Evolutionary conservation across 2,329 filamentous ascomycete species (phyloP).

Genomic region (Aspergillus novofumigatus): DNA sequence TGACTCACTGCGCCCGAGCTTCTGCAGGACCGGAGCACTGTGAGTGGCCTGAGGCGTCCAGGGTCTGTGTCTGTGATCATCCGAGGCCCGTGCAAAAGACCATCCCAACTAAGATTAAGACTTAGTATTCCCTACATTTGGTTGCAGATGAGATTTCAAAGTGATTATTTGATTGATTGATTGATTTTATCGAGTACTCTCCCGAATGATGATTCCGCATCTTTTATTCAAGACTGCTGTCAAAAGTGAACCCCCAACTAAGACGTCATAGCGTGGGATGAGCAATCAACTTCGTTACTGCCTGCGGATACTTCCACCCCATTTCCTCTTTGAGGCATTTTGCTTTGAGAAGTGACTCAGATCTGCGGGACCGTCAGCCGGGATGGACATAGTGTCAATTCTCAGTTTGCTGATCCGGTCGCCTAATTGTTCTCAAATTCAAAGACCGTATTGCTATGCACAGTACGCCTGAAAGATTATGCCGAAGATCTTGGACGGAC

Average conservation of each 20-base stretch:
- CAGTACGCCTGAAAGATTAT: background rate
- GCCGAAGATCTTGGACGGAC: background rate
- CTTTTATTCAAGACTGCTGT: background rate
- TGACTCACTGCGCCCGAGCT: conserved; percentile 1
- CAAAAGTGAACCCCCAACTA: background rate
- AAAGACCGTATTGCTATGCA: background rate
- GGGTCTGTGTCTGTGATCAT: conserved; percentile 5
- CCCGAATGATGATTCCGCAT: background rate
- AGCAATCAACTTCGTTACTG: background rate
- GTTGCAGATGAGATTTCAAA: background rate
- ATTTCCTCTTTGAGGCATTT: conserved; percentile 4
- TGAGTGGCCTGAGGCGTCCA: conserved; percentile 12
- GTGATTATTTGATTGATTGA: background rate
- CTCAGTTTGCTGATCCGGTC: background rate
- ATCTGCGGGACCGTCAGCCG: background rate
- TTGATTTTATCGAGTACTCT: background rate
- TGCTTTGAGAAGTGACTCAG: conserved; percentile 2
- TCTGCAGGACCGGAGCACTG: background rate
- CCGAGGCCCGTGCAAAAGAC: conserved; percentile 9
- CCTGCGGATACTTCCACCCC: background rate
- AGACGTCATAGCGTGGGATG: conserved; percentile 14
- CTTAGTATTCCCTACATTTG: background rate
- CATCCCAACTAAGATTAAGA: too few relatives aligned
- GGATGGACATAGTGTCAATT: background rate
- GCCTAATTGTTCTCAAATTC: background rate